Evolutionary conservation across 139 green algal genomes (phyloP).

Genomic region (Auxenochlorella pyrenoidosa): DNA sequence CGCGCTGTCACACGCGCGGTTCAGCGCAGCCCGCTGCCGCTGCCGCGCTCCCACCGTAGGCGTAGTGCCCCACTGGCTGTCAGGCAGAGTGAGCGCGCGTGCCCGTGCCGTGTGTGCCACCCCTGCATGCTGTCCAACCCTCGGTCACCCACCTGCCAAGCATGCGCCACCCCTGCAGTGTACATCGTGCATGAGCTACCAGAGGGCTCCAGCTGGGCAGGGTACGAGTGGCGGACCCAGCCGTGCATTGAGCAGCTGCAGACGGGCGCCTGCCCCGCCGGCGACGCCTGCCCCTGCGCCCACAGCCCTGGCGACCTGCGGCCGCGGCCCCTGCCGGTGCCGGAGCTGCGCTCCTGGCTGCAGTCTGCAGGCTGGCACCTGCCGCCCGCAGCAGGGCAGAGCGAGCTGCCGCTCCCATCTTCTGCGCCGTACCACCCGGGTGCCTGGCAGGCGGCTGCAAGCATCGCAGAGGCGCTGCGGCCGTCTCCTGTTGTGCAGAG

Average conservation of each 20-base stretch:
- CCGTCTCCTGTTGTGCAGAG: too few relatives aligned
- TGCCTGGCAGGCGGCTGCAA: not conserved
- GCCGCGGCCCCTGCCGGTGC: not conserved
- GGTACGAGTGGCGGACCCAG: not conserved
- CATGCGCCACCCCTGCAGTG: not conserved
- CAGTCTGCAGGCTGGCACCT: not conserved
- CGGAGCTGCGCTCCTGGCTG: not conserved
- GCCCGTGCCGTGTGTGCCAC: too few relatives aligned
- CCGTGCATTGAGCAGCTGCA: conserved; percentile 1
- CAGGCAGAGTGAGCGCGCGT: too few relatives aligned
- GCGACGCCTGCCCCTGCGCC: not conserved
- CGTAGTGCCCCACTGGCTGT: too few relatives aligned
- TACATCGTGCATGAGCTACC: not conserved
- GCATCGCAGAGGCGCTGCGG: not conserved
- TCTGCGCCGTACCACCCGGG: not conserved
- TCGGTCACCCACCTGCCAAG: too few relatives aligned
- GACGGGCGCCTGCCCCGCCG: not conserved
- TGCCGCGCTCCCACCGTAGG: too few relatives aligned
- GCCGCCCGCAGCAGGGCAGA: not conserved
- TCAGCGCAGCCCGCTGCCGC: not conserved
- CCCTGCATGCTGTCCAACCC: too few relatives aligned
- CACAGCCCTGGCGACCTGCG: not conserved
- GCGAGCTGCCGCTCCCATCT: not conserved
- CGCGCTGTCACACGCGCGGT: too few relatives aligned
- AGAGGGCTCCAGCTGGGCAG: not conserved